Evolutionary conservation across 169 alveolate species (phyloP), one percentile per base, ranked within the genome.

Genomic region (Cryptosporidium felis): DNA sequence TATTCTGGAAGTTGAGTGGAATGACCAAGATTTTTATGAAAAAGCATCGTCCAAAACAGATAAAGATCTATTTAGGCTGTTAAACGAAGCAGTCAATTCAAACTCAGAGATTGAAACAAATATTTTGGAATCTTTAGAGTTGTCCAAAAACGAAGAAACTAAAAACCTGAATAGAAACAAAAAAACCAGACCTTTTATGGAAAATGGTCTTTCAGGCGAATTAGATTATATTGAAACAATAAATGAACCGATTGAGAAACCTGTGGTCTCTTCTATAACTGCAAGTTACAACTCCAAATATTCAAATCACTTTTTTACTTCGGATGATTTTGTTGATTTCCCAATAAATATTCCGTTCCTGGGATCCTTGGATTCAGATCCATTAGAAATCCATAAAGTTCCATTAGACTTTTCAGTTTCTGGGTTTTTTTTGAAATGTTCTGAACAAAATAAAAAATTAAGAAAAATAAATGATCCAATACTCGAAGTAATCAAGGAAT

Each of bases 321-420:
- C n/a, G n/a, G n/a, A n/a, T n/a, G n/a, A n/a, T n/a, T n/a, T n/a
- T n/a, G n/a, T n/a, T n/a, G 23, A 42, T 8, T 62, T 26, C 2
- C 40, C 56, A 60, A 36, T 60, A n/a, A 18, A 46, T 18, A 46
- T 65, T 32, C 81, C 81, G 32, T 65, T 65, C 49, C 2, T 46
- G n/a, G 81, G 81, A 14, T 4, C 81, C 14, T n/a, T 23, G 53
- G 81, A 65, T 47, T 65, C 81, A 4, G 81, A 65, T 65, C 81
- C 61, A 6, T 28, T 65, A 18, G 81, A 65, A 47, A 28, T 65
- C 32, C 26, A 16, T 28, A 65, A 65, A 45, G 10, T 65, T 0
- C 62, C 81, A n/a, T 65, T 41, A 28, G 4, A 16, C n/a, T 65
- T 65, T 65, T 65, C 81, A 26, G 49, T 65, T 46, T 10, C 60